Evolutionary conservation across 192 early-diverging fungal genomes (phyloP), one percentile per base, ranked within the genome.

Genomic region (Rhizoclosmatium sp.): DNA sequence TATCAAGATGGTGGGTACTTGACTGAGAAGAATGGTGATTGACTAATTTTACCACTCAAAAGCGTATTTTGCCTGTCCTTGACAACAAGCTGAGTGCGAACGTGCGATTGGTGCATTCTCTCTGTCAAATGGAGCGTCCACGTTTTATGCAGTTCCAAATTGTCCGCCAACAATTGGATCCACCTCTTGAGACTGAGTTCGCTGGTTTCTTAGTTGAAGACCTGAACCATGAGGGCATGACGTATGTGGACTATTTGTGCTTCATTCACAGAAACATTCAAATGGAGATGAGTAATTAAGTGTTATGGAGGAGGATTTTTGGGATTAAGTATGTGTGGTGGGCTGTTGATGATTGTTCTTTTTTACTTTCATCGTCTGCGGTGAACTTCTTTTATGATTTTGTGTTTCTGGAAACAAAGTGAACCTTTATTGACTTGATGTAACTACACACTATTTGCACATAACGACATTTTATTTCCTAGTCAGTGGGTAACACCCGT

Each of bases 241-340:
- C 90, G 10, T 99, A 99, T 82, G 95, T 98, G 4, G 97, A 99
- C 78, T 98, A 92, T 75, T 82, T 99, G 40, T 94, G 93, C 61
- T 82, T 89, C 39, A 91, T 98, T 70, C 98, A 99, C 83, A 88
- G 93, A 40, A 62, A 62, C 39, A 62, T 62, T 62, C 60, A 62
- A 21, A 62, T 62, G 60, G 60, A 62, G 60, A 62, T 62, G 60
- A 19, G 10, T 7, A 62, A 62, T 23, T 62, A 21, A 62, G 60
- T 62, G 7, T 62, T 62, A 31, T 9, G 60, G 54, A n/a, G 54
- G 54, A n/a, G 9, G 54, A 56, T 31, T 31, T 31, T 31, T 31
- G 31, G 31, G 31, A 31, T 31, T 31, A 31, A 31, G 31, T 31
- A 31, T 31, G 31, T 31, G 31, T 31, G 31, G 31, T 31, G 31